Conservation (phyloP, 179 eudicot genomes). For the Dionaea muscipula region DNA sequence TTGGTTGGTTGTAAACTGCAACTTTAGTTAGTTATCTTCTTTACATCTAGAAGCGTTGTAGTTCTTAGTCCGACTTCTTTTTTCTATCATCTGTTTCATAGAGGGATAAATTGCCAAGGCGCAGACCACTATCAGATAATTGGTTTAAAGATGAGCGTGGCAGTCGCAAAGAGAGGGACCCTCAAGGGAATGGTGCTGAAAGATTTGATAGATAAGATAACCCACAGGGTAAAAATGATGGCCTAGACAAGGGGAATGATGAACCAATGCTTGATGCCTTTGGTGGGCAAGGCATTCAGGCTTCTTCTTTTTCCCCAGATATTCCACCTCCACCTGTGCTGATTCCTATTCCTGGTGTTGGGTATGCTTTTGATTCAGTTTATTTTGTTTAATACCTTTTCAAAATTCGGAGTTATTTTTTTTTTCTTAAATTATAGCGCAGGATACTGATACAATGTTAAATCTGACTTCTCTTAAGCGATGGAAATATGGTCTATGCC, state of each 20-base stretch:
- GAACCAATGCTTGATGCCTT: conserved; percentile 67
- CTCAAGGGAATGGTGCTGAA: conserved; percentile 46
- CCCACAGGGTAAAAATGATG: conserved; percentile 39
- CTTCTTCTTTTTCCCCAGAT: conserved; percentile 60
- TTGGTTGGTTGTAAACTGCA: too few species aligned
- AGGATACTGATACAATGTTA: too few species aligned
- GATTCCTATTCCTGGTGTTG: conserved; percentile 99
- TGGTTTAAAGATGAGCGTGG: conserved; percentile 75
- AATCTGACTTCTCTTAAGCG: too few species aligned
- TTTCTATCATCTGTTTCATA: conserved; percentile 19
- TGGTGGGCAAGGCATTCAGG: conserved; percentile 68
- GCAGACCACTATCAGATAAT: conserved; percentile 51
- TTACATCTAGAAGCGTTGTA: not conserved
- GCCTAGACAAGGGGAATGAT: conserved; percentile 50
- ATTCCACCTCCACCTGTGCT: conserved; percentile 78
- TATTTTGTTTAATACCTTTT: too few species aligned
- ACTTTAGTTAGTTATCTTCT: not conserved
- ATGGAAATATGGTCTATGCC: too few species aligned
- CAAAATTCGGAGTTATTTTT: too few species aligned
- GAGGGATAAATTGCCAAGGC: conserved; percentile 69
- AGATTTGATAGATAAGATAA: conserved; percentile 69
- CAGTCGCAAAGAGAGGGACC: conserved; percentile 59
- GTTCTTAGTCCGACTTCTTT: not conserved
- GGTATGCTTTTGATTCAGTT: conserved; percentile 32
- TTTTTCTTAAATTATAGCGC: too few species aligned